Base-by-base conservation (phyloP, 169 alveolate species). In the Plasmodium relictum region DNA sequence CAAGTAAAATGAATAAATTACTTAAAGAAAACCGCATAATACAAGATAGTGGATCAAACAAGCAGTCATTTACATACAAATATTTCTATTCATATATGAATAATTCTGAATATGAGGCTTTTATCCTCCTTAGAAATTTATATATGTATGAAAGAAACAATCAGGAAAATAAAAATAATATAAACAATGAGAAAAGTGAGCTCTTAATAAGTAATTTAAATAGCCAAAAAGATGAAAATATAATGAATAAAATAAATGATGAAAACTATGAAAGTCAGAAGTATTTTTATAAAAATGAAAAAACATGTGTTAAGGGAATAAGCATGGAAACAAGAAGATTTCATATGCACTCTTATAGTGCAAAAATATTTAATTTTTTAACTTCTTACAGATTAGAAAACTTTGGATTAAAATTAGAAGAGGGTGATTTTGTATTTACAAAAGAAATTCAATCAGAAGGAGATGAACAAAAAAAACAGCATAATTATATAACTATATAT, bases 281-380 rank as follows among this genome's bases (percentile, higher is more conserved):
- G 3, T 31, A 31, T 83, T 83, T 83, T 68, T 83, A 83, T 72
- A 45, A 56, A 73, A 86, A 72, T 54, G 74, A 86, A 63, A 63
- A 58, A 42, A 71, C 44, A 26, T 86, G 92, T 39, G 88, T 86
- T 58, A 86, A 86, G 39, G 88, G 87, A 14, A 66, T 86, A n/a
- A 54, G 87, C 41, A 86, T 86, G 92, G 92, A 86, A 73, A 70
- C 88, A 31, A 22, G 92, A 37, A 39, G 92, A 69, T 86, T 86
- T 50, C 92, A 86, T 63, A 86, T 86, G 92, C 92, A 86, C 44
- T 69, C 92, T 0, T 86, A 86, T 50, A 86, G 88, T 65, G 86
- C 92, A 48, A 86, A 86, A 39, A 86, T 86, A 59, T 86, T 86
- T 63, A 86, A 86, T 45, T 52, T 86, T 66, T 31, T 86, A 72